A percentile compares a stretch with the other conserved stretches of the same genome.
Conservation (phyloP, 495 filamentous ascomycete genomes). For the Melanomma pulvis-pyrius region DNA sequence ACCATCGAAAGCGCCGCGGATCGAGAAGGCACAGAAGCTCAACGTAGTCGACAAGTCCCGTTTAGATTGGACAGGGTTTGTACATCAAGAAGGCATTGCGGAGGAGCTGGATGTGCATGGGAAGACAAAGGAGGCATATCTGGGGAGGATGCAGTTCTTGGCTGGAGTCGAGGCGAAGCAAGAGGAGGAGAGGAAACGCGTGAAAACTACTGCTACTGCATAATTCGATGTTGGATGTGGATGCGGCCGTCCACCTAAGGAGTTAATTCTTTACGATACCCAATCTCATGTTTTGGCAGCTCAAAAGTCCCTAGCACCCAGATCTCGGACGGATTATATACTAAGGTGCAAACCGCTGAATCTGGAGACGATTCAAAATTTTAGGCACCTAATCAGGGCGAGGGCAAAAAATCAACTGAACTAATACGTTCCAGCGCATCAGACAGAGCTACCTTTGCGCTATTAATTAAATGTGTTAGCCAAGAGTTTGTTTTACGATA, state of each 20-base stretch:
- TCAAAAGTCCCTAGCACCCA: background rate
- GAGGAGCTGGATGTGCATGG: slow-evolving; percentile 86
- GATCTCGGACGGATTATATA: background rate
- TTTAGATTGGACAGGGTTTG: slow-evolving; percentile 92
- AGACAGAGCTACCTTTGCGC: too few relatives aligned
- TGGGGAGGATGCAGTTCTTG: slow-evolving; percentile 86
- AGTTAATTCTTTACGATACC: background rate
- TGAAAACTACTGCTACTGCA: slow-evolving; percentile 44
- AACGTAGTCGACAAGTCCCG: slow-evolving; percentile 95
- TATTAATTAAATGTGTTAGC: too few relatives aligned
- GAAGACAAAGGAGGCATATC: slow-evolving; percentile 80
- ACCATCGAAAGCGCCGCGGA: slow-evolving; percentile 11
- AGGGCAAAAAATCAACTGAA: too few relatives aligned
- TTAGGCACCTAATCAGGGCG: too few relatives aligned
- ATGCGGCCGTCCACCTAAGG: background rate
- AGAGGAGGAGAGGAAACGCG: slow-evolving; percentile 73
- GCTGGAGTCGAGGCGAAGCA: slow-evolving; percentile 73
- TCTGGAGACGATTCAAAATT: too few relatives aligned
- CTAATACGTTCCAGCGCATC: too few relatives aligned
- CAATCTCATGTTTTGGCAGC: background rate
- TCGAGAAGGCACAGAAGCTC: slow-evolving; percentile 72
- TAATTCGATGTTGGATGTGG: background rate
- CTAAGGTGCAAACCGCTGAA: too few relatives aligned
- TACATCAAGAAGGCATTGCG: slow-evolving; percentile 87
- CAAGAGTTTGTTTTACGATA: too few relatives aligned